Conservation (phyloP, 257 asterid genomes). For the Nicotiana paniculata region DNA sequence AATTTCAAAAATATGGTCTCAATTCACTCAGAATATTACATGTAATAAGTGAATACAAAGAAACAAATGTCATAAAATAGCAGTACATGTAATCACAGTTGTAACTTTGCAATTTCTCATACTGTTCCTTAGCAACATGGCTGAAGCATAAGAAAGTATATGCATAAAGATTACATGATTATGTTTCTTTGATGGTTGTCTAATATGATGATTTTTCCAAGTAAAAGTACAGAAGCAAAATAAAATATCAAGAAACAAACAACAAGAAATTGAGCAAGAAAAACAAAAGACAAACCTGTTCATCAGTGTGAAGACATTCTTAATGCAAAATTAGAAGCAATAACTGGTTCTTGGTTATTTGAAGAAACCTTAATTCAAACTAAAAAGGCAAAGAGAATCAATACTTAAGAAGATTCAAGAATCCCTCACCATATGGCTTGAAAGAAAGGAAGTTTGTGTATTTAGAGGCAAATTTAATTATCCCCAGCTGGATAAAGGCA, state of each 20-base stretch:
- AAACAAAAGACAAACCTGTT: not conserved
- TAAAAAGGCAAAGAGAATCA: not conserved
- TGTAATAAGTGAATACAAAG: not conserved
- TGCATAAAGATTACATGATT: not conserved
- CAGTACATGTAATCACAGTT: not conserved
- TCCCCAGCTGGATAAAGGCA: not conserved
- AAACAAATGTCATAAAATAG: not conserved
- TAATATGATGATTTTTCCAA: not conserved
- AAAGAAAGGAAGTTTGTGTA: not conserved
- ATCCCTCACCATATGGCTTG: not conserved
- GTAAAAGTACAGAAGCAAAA: not conserved
- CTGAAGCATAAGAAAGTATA: no score
- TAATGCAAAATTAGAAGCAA: not conserved
- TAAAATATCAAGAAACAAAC: not conserved
- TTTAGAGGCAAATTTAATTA: not conserved
- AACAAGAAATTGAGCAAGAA: not conserved
- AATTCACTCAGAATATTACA: not conserved
- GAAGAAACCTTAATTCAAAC: not conserved
- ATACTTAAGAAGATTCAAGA: not conserved
- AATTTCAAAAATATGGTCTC: not conserved
- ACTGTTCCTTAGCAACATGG: no score
- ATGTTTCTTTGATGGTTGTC: not conserved
- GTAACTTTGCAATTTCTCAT: not conserved
- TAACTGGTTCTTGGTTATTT: not conserved
- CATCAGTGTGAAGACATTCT: not conserved